Conservation (phyloP, 2,329 filamentous ascomycete genomes). For the Blastomyces gilchristii region DNA sequence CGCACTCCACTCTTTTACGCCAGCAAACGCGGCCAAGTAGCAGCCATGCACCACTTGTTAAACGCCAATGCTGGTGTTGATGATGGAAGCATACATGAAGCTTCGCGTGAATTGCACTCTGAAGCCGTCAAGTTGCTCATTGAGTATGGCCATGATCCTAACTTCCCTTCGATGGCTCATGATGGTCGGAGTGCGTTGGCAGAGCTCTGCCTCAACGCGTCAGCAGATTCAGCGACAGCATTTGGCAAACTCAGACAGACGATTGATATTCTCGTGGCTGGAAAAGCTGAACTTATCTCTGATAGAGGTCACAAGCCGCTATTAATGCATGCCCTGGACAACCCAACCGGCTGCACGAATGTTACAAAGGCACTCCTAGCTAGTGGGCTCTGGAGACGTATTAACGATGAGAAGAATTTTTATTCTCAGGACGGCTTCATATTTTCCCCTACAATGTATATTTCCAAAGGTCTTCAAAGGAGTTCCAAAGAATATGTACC, state of each 20-base stretch:
- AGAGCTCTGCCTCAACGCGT: slow-evolving; percentile 51
- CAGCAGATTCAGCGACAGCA: slow-evolving; percentile 33
- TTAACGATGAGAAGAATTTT: slow-evolving; percentile 51
- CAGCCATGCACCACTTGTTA: slow-evolving; percentile 44
- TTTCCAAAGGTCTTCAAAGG: slow-evolving; percentile 22
- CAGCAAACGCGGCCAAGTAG: slow-evolving; percentile 45
- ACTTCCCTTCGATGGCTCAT: slow-evolving; percentile 55
- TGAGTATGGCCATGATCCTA: slow-evolving; percentile 50
- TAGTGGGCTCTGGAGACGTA: slow-evolving; percentile 53
- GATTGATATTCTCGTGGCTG: slow-evolving; percentile 48
- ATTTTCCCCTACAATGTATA: slow-evolving; percentile 57
- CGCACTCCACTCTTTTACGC: slow-evolving; percentile 53
- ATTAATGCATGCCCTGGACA: slow-evolving; percentile 48
- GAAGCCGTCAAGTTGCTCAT: slow-evolving; percentile 48
- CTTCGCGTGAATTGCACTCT: slow-evolving; percentile 50
- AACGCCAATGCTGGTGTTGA: slow-evolving; percentile 48
- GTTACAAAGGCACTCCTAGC: slow-evolving; percentile 51
- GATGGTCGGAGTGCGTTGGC: slow-evolving; percentile 53
- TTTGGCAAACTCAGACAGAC: slow-evolving; percentile 41
- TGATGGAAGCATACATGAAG: slow-evolving; percentile 58
- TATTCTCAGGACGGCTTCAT: slow-evolving; percentile 45
- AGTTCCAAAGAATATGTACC: slow-evolving; percentile 10
- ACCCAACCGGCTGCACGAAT: slow-evolving; percentile 45
- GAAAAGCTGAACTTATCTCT: slow-evolving; percentile 37
- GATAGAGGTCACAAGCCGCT: slow-evolving; percentile 42